Evolutionary conservation across 2,329 filamentous ascomycete genomes (phyloP).

Genomic region (Xylariaceae sp.): DNA sequence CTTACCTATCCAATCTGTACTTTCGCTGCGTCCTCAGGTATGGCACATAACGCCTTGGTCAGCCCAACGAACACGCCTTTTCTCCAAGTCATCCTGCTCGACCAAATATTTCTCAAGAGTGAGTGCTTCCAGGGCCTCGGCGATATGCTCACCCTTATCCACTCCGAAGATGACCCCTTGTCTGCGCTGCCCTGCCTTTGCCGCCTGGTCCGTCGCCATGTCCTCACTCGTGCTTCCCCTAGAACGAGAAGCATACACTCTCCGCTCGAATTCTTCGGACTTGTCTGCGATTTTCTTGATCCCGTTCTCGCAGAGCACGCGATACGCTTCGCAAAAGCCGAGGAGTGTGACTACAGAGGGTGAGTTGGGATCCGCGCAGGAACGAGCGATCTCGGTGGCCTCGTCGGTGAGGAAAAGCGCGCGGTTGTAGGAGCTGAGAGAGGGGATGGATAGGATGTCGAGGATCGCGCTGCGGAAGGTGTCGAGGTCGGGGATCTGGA

Average conservation of each 20-base stretch:
- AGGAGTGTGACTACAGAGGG: neutral
- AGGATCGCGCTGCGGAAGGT: neutral
- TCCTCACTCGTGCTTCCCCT: neutral
- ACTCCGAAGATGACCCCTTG: neutral
- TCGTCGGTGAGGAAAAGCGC: slow-evolving; percentile 2
- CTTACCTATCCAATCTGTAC: no score
- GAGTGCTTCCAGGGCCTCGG: slow-evolving; percentile 4
- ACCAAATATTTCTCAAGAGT: slow-evolving; percentile 3
- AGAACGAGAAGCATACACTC: neutral
- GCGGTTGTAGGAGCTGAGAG: slow-evolving; percentile 1
- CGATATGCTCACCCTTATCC: slow-evolving; percentile 4
- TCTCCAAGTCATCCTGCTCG: neutral
- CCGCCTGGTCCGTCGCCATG: no score
- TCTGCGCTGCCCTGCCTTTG: neutral
- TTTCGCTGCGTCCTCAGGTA: no score
- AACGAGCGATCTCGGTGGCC: neutral
- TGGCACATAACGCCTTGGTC: neutral
- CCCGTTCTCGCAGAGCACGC: neutral
- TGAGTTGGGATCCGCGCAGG: neutral
- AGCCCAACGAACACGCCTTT: slow-evolving; percentile 1
- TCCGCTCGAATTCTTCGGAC: neutral
- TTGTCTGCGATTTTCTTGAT: neutral
- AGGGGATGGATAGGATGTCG: neutral
- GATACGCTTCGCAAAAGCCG: neutral
- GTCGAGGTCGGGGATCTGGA: neutral